Evolutionary conservation across 306 rosid genomes (phyloP).

Genomic region (Notholithocarpus densiflorus): DNA sequence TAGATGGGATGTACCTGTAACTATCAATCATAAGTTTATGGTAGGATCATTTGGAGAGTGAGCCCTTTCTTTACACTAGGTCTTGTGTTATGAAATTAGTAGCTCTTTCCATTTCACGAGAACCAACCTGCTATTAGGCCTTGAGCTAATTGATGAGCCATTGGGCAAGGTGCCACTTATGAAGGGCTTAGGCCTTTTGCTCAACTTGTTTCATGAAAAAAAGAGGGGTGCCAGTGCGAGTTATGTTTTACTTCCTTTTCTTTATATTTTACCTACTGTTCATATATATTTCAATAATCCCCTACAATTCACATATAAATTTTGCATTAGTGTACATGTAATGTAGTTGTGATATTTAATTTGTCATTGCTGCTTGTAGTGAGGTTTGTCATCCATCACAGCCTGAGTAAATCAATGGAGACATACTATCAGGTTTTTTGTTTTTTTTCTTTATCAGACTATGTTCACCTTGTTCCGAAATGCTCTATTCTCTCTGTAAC

Average conservation of each 20-base stretch:
- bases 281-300: too few relatives aligned
- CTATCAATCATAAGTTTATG: too few relatives aligned
- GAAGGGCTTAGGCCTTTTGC: neutral
- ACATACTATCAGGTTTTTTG: conserved; percentile 85
- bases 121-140: neutral
- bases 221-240: neutral
- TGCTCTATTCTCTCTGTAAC: conserved; percentile 16
- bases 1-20: too few relatives aligned
- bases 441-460: conserved; percentile 17
- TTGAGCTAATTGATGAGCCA: neutral
- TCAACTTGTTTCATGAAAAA: neutral
- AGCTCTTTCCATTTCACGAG: neutral
- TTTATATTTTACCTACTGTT: neutral
- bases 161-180: neutral
- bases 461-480: conserved; percentile 13
- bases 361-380: conserved; percentile 55
- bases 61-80: neutral
- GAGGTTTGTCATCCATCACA: conserved; percentile 98
- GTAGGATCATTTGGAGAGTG: neutral
- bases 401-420: conserved; percentile 98
- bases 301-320: neutral
- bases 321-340: neutral
- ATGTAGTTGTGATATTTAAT: conserved; percentile 19
- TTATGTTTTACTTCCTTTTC: neutral
- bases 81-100: neutral